Percentiles rank a stretch among this genome's conserved stretches.
Conservation (phyloP, 2,329 filamentous ascomycete species). For the Zasmidium angulare region DNA sequence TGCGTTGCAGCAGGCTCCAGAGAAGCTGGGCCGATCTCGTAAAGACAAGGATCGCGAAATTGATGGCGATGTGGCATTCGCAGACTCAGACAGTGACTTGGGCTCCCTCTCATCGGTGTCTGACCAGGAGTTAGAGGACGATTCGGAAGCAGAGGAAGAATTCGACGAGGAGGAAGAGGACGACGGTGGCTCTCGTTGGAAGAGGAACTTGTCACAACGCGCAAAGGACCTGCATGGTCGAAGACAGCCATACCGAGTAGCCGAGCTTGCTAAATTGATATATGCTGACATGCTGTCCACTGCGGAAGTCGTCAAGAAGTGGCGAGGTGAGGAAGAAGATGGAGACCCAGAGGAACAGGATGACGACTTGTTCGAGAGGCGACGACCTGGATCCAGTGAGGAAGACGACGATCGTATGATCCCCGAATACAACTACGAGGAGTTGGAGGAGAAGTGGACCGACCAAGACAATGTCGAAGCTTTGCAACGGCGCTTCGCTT, state of each 20-base stretch:
- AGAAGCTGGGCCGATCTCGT: slow-evolving; percentile 51
- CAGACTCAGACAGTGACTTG: slow-evolving; percentile 94
- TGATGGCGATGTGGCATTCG: slow-evolving; percentile 79
- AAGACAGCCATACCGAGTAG: slow-evolving; percentile 71
- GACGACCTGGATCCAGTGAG: slow-evolving; percentile 51
- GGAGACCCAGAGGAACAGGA: slow-evolving; percentile 60
- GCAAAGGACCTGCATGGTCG: slow-evolving; percentile 70
- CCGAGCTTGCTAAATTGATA: slow-evolving; percentile 81
- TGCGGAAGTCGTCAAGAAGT: slow-evolving; percentile 71
- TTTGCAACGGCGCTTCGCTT: slow-evolving; percentile 73
- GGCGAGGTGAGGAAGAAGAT: slow-evolving; percentile 67
- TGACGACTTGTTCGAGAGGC: slow-evolving; percentile 64
- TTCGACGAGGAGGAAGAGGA: slow-evolving; percentile 62
- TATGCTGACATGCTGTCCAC: slow-evolving; percentile 81
- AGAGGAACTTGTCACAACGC: slow-evolving; percentile 76
- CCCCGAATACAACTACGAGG: slow-evolving; percentile 75
- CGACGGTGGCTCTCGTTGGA: slow-evolving; percentile 79
- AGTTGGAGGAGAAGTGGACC: slow-evolving; percentile 82
- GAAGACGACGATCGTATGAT: slow-evolving; percentile 72
- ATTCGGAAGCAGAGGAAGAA: slow-evolving; percentile 54
- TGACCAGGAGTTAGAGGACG: slow-evolving; percentile 55
- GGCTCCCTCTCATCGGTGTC: slow-evolving; percentile 75
- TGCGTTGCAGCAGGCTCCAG: slow-evolving; percentile 44
- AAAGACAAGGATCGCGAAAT: slow-evolving; percentile 49
- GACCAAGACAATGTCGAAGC: slow-evolving; percentile 73